Percentiles rank a stretch among this genome's conserved stretches.
Evolutionary conservation across 2,329 filamentous ascomycete species (phyloP).

Genomic region (Tolypocladium inflatum): DNA sequence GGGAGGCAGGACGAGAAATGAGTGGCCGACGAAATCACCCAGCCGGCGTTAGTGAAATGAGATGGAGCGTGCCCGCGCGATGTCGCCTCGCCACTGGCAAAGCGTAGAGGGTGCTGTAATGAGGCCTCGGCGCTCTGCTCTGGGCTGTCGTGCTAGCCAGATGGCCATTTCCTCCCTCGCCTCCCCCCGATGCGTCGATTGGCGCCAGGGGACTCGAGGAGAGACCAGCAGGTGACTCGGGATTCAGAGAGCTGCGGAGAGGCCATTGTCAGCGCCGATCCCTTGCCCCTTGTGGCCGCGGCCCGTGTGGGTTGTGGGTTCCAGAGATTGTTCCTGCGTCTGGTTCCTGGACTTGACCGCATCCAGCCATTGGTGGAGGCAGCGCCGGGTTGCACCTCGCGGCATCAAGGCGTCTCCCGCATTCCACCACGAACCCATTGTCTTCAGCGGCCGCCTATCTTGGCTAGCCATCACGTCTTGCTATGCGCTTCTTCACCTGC

Average conservation of each 20-base stretch:
- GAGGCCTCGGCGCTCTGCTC: neutral
- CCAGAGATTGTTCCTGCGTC: constrained; percentile 15
- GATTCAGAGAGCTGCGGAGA: neutral
- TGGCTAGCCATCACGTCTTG: neutral
- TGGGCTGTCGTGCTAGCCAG: neutral
- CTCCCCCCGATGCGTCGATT: neutral
- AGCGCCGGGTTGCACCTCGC: neutral
- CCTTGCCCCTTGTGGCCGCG: constrained; percentile 5
- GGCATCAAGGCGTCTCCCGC: neutral
- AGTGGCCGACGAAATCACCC: neutral
- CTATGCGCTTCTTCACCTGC: neutral
- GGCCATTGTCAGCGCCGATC: constrained; percentile 1
- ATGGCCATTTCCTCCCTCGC: neutral
- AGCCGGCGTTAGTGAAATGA: neutral
- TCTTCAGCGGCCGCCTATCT: neutral
- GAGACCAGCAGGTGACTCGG: neutral
- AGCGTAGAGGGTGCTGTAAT: neutral
- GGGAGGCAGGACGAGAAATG: neutral
- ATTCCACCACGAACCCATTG: neutral
- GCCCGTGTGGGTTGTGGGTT: constrained; percentile 10
- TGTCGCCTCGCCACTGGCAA: neutral
- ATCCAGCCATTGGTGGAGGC: neutral
- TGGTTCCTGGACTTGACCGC: constrained; percentile 7
- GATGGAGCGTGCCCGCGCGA: neutral
- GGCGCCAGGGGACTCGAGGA: neutral